Conservation (phyloP, 2,329 filamentous ascomycete genomes). For the Hymenotorrendiella dingleyae region DNA sequence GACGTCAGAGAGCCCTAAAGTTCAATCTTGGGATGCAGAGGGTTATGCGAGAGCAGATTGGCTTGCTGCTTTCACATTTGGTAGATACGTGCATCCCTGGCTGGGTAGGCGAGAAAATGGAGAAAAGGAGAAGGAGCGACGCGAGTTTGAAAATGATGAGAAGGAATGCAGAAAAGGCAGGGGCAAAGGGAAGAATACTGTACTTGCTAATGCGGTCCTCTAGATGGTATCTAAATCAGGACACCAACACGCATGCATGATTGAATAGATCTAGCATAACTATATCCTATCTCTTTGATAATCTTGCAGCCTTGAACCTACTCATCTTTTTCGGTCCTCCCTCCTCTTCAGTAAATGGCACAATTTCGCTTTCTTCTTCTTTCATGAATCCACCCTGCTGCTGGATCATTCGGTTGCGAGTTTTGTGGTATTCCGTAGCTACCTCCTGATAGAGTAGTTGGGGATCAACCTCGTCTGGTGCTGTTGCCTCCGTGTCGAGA, state of each 20-base stretch:
- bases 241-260: neutral
- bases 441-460: constrained; percentile 70
- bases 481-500: constrained; percentile 29
- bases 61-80: neutral
- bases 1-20: constrained; percentile 57
- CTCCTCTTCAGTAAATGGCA: constrained; percentile 61
- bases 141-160: neutral
- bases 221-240: neutral
- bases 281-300: constrained; percentile 44
- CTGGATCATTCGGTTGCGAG: constrained; percentile 78
- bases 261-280: neutral
- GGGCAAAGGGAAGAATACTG: neutral
- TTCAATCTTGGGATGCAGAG: constrained; percentile 48
- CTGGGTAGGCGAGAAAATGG: neutral
- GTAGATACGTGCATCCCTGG: neutral
- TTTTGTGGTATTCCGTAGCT: constrained; percentile 73
- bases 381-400: constrained; percentile 75
- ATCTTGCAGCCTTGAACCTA: constrained; percentile 66
- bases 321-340: constrained; percentile 60
- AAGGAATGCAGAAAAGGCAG: neutral
- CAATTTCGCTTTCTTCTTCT: constrained; percentile 57
- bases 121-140: neutral
- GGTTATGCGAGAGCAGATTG: neutral
- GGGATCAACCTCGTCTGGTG: constrained; percentile 66
- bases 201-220: no score